phyloP scores from a whole-genome alignment of 164 flowering plant genomes.

The Umbellularia californica region DNA sequence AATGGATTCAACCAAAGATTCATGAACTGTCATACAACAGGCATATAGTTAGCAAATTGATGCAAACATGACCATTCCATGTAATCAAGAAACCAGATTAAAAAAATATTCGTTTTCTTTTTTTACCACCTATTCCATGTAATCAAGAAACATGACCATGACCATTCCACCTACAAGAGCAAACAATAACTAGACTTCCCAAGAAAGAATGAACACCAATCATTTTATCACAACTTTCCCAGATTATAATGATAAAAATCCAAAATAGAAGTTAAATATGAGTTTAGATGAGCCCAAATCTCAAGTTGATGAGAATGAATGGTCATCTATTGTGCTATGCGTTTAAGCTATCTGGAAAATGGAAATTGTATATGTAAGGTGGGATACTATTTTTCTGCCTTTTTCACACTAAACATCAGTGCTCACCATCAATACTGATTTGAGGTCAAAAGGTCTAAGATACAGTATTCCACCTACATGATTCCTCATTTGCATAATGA shows the following conservation, averaged over 20 bases:
- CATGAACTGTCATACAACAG: neutral
- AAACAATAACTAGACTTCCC: neutral
- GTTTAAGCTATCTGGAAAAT: neutral
- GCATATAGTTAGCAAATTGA: neutral
- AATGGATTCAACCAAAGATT: slow-evolving; percentile 4
- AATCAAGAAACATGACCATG: no score
- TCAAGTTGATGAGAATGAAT: neutral
- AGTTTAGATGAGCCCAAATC: neutral
- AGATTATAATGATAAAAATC: no score
- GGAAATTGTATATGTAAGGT: neutral
- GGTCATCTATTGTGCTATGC: neutral
- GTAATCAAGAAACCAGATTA: neutral
- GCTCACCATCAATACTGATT: neutral
- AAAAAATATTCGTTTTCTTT: neutral
- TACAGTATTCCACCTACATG: neutral
- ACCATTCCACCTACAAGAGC: no score
- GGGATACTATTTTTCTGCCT: neutral
- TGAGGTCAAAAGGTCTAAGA: neutral
- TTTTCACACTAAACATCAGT: neutral
- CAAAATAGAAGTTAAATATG: neutral
- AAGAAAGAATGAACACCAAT: neutral
- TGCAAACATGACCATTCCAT: neutral
- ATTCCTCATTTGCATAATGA: neutral
- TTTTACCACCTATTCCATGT: neutral
- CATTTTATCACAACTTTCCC: neutral